phyloP scores from a whole-genome alignment of 768 basidiomycete species.

The Mycena pura region DNA sequence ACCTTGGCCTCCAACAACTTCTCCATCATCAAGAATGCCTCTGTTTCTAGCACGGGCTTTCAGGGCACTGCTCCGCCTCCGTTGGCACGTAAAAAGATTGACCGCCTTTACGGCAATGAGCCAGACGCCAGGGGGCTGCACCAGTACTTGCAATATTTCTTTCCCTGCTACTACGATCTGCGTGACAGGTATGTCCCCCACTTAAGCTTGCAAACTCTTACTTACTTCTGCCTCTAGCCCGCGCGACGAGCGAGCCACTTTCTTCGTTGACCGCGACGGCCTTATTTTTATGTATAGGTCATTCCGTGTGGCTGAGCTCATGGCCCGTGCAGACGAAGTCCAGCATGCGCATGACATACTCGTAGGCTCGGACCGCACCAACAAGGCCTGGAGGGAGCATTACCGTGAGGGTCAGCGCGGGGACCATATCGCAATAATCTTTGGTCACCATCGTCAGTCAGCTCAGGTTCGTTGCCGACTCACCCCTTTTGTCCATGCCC shows the following conservation, averaged over 20 bases:
- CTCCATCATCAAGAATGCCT: no score
- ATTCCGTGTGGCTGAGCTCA: background rate
- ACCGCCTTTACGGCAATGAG: no score
- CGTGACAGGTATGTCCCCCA: background rate
- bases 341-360: background rate
- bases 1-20: no score
- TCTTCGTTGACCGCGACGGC: background rate
- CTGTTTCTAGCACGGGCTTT: no score
- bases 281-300: background rate
- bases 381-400: background rate
- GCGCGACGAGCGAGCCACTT: background rate
- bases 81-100: no score
- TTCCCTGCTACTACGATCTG: background rate
- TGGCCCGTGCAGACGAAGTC: background rate
- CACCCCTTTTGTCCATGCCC: background rate
- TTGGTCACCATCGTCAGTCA: slow-evolving; percentile 9
- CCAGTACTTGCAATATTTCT: background rate
- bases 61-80: no score
- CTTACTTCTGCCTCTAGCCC: background rate
- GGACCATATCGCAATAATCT: background rate
- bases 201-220: background rate
- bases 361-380: background rate
- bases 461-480: background rate
- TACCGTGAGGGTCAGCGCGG: background rate
- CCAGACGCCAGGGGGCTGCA: background rate